Percentiles rank a stretch among this genome's conserved stretches.
Conservation (phyloP, 2,329 filamentous ascomycete genomes). For the Cladorrhinum sp. region DNA sequence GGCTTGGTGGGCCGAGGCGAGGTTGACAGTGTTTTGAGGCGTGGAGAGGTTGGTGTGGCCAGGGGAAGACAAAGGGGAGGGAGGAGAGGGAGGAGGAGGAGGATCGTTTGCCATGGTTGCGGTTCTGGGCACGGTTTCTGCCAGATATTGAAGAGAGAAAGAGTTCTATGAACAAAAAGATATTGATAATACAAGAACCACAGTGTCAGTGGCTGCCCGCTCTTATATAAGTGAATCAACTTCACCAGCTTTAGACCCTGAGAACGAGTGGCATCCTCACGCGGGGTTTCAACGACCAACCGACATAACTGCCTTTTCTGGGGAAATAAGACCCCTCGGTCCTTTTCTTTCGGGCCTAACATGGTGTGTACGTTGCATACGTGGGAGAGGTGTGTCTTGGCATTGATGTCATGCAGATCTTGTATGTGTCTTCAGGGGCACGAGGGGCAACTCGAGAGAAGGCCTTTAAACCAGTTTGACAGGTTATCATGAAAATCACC, state of each 20-base stretch:
- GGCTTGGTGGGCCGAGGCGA: conserved; percentile 40
- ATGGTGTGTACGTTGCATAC: not conserved
- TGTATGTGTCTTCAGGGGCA: not conserved
- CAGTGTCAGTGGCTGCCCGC: too few relatives aligned
- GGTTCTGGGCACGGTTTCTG: not conserved
- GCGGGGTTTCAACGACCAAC: too few relatives aligned
- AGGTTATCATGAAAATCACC: not conserved
- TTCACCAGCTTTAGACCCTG: too few relatives aligned
- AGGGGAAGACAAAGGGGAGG: not conserved
- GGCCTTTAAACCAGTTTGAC: not conserved
- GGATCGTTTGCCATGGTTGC: not conserved
- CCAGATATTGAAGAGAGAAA: too few relatives aligned
- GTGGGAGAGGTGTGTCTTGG: not conserved
- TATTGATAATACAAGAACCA: too few relatives aligned
- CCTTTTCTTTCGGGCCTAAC: not conserved
- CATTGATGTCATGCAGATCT: not conserved
- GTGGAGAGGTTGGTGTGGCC: too few relatives aligned
- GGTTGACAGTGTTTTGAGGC: too few relatives aligned
- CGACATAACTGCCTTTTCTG: too few relatives aligned
- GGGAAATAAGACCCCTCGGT: not conserved
- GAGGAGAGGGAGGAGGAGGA: not conserved
- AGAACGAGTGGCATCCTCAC: too few relatives aligned
- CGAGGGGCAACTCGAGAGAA: not conserved
- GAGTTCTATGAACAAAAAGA: too few relatives aligned
- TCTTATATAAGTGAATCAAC: too few relatives aligned